Percentiles rank a stretch among this genome's conserved stretches.
phyloP scores from a whole-genome alignment of 2,329 filamentous ascomycete species.

The Juglanconis sp. region DNA sequence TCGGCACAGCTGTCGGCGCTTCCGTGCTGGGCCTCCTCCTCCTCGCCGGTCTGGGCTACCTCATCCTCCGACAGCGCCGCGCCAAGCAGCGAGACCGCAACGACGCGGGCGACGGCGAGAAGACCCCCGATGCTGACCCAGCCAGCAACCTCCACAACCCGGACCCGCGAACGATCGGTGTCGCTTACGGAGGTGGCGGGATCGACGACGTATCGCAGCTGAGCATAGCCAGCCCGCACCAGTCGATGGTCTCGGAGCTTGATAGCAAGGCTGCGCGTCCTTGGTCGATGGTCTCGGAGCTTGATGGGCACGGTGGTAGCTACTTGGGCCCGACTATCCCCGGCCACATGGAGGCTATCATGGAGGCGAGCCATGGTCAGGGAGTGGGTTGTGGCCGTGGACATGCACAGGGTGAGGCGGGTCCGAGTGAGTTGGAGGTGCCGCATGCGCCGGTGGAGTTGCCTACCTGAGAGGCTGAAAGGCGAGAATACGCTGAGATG shows the following conservation, averaged over 20 bases:
- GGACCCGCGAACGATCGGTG: slow-evolving; percentile 3
- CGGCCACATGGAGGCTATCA: background rate
- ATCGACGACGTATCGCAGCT: slow-evolving; percentile 3
- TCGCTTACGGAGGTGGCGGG: background rate
- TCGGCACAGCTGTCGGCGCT: slow-evolving; percentile 24
- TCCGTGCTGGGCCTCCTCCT: slow-evolving; percentile 20
- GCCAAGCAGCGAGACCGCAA: background rate
- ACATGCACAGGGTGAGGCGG: background rate
- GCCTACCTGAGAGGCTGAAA: slow-evolving; percentile 8
- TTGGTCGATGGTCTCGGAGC: slow-evolving; percentile 23
- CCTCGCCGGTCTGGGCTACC: slow-evolving; percentile 18
- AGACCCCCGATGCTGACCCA: background rate
- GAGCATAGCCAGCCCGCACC: background rate
- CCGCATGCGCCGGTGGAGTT: slow-evolving; percentile 5
- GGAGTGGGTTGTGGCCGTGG: background rate
- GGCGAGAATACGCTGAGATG: background rate
- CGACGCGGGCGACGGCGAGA: background rate
- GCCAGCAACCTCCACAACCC: background rate
- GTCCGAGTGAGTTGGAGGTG: slow-evolving; percentile 8
- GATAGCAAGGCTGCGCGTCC: slow-evolving; percentile 19
- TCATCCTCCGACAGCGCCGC: slow-evolving; percentile 22
- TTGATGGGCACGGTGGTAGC: slow-evolving; percentile 4
- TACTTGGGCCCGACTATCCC: background rate
- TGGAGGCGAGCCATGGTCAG: background rate
- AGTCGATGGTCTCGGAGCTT: slow-evolving; percentile 19